A percentile compares a stretch with the other conserved stretches of the same genome.
Evolutionary conservation across 208 protist genomes (phyloP).

Genomic region (Porcisia deanei): DNA sequence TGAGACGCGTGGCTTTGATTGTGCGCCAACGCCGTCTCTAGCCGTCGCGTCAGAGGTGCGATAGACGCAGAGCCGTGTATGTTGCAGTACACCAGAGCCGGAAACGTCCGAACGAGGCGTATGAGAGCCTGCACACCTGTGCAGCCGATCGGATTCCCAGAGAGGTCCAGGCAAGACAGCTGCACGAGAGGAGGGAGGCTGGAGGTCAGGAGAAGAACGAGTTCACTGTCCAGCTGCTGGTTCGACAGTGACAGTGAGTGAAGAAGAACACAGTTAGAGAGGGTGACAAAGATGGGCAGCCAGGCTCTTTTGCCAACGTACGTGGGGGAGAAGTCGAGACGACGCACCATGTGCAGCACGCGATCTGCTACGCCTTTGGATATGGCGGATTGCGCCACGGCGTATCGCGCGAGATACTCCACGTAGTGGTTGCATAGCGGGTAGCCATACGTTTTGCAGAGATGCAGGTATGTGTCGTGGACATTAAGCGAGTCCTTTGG

Average conservation of each 20-base stretch:
- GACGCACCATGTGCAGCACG: slow-evolving; percentile 12
- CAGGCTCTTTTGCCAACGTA: slow-evolving; percentile 41
- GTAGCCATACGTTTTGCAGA: slow-evolving; percentile 8
- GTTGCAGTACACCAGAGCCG: slow-evolving; percentile 36
- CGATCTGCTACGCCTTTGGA: neutral
- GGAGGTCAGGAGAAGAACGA: slow-evolving; percentile 43
- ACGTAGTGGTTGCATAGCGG: neutral
- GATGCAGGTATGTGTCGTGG: slow-evolving; percentile 9
- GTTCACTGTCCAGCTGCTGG: slow-evolving; percentile 43
- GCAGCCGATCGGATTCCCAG: slow-evolving; percentile 64
- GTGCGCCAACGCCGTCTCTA: slow-evolving; percentile 36
- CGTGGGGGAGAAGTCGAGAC: slow-evolving; percentile 32
- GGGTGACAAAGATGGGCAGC: slow-evolving; percentile 47
- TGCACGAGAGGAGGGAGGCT: slow-evolving; percentile 30
- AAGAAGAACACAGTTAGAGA: slow-evolving; percentile 46
- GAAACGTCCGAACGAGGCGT: slow-evolving; percentile 32
- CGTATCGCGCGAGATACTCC: slow-evolving; percentile 8
- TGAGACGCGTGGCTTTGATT: slow-evolving; percentile 15
- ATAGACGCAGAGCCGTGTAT: slow-evolving; percentile 38
- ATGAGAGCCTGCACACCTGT: slow-evolving; percentile 48
- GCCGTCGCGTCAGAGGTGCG: slow-evolving; percentile 31
- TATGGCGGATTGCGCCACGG: slow-evolving; percentile 8
- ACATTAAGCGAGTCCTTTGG: slow-evolving; percentile 2
- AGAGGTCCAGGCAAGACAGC: slow-evolving; percentile 47
- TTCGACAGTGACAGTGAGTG: slow-evolving; percentile 37